Conservation (phyloP, 352 stramenopile genomes). For the Globisporangium nodosum region DNA sequence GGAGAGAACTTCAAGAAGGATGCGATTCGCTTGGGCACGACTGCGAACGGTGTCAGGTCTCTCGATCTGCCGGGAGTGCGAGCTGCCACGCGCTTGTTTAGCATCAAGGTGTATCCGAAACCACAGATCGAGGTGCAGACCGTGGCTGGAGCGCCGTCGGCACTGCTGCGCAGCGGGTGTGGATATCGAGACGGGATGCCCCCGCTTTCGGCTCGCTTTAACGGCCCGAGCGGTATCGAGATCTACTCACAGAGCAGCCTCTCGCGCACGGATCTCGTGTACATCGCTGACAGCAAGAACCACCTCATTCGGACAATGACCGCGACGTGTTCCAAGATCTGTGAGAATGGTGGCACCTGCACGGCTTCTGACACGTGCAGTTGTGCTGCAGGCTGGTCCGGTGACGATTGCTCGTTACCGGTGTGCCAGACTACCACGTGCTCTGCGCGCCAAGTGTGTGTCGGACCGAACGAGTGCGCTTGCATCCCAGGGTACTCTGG, state of each 20-base stretch:
- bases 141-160: slow-evolving; percentile 81
- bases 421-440: slow-evolving; percentile 47
- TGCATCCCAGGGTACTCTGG: slow-evolving; percentile 92
- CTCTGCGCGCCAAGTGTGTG: slow-evolving; percentile 77
- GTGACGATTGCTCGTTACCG: slow-evolving; percentile 86
- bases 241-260: slow-evolving; percentile 51
- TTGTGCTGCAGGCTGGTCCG: slow-evolving; percentile 86
- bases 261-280: slow-evolving; percentile 62
- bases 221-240: slow-evolving; percentile 55
- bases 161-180: slow-evolving; percentile 78
- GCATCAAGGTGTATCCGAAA: slow-evolving; percentile 32
- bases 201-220: slow-evolving; percentile 74
- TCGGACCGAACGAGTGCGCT: slow-evolving; percentile 86
- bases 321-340: slow-evolving; percentile 89
- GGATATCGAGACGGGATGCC: slow-evolving; percentile 85
- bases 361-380: slow-evolving; percentile 80
- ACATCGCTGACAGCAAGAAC: slow-evolving; percentile 92
- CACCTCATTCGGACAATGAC: slow-evolving; percentile 90
- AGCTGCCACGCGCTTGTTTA: slow-evolving; percentile 52
- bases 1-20: slow-evolving; percentile 30
- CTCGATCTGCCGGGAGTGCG: slow-evolving; percentile 28
- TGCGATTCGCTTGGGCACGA: slow-evolving; percentile 24
- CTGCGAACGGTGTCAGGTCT: slow-evolving; percentile 55
- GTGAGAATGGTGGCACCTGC: slow-evolving; percentile 93
- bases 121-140: slow-evolving; percentile 85